phyloP scores from a whole-genome alignment of 2,329 filamentous ascomycete genomes.

The Botryotinia narcissicola region DNA sequence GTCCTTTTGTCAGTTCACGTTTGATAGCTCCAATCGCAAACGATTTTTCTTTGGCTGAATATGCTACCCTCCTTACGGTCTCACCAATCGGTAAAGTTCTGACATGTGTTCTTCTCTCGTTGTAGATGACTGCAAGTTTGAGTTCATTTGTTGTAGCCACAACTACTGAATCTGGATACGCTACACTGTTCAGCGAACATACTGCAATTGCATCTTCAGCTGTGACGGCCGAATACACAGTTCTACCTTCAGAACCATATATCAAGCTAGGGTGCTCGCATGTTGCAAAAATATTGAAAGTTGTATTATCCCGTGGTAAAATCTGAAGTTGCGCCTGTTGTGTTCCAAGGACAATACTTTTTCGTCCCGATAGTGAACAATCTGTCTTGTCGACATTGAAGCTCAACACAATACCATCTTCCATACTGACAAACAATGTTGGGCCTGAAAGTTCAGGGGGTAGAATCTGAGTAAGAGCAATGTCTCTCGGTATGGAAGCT shows the following conservation, averaged over 20 bases:
- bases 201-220: slow-evolving; percentile 81
- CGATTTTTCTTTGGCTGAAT: slow-evolving; percentile 72
- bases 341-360: slow-evolving; percentile 80
- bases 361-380: slow-evolving; percentile 67
- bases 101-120: slow-evolving; percentile 83
- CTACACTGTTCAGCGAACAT: slow-evolving; percentile 76
- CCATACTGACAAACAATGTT: slow-evolving; percentile 84
- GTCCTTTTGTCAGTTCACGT: slow-evolving; percentile 65
- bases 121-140: slow-evolving; percentile 78
- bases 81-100: slow-evolving; percentile 75
- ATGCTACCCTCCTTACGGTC: slow-evolving; percentile 83
- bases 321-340: slow-evolving; percentile 79
- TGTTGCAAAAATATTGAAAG: slow-evolving; percentile 84
- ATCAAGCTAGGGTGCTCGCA: slow-evolving; percentile 94
- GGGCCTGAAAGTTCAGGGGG: slow-evolving; percentile 56
- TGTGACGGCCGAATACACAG: slow-evolving; percentile 91
- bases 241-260: slow-evolving; percentile 81
- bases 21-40: slow-evolving; percentile 88
- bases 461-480: slow-evolving; percentile 77
- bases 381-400: slow-evolving; percentile 66
- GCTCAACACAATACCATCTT: slow-evolving; percentile 86
- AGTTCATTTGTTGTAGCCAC: slow-evolving; percentile 75
- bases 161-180: slow-evolving; percentile 77
- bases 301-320: slow-evolving; percentile 63
- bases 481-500: slow-evolving; percentile 76